phyloP scores from a whole-genome alignment of 192 early-diverging fungal genomes.

The Rhizophagus sp. region DNA sequence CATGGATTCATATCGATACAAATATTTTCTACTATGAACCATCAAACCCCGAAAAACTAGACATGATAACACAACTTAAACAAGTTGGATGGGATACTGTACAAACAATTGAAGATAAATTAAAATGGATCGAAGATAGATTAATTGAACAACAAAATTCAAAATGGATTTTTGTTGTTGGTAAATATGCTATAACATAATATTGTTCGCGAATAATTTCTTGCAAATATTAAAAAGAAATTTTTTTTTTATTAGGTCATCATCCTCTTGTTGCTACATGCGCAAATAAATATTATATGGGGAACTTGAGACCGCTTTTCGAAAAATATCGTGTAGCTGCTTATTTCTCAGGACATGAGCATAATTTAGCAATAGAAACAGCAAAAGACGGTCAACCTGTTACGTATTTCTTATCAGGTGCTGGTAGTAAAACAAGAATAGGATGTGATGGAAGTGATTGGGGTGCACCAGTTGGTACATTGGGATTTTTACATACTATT shows the following conservation, averaged over 20 bases:
- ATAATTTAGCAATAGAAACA: constrained; percentile 4
- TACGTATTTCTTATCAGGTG: constrained; percentile 17
- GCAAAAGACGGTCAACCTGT: background rate
- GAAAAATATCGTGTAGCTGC: constrained; percentile 18
- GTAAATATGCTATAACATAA: background rate
- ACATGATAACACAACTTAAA: background rate
- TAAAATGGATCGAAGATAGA: constrained; percentile 29
- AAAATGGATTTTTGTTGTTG: constrained; percentile 29
- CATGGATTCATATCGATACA: constrained; percentile 26
- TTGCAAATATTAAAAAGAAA: no score
- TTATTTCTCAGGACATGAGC: constrained; percentile 20
- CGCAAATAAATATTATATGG: background rate
- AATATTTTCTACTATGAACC: background rate
- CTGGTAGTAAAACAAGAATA: background rate
- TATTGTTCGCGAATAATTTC: no score
- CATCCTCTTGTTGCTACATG: constrained; percentile 23
- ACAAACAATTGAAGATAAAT: background rate
- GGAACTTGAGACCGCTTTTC: background rate
- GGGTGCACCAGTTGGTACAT: background rate
- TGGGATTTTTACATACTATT: background rate
- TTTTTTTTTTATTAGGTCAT: constrained; percentile 6
- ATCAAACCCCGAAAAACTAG: background rate
- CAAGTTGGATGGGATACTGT: background rate
- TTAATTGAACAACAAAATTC: background rate
- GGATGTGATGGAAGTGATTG: background rate